These are phyloP conservation scores for Trametes cubensis DNA, from an alignment of 768 basidiomycete species.

Conservation along the genomic window DNA sequence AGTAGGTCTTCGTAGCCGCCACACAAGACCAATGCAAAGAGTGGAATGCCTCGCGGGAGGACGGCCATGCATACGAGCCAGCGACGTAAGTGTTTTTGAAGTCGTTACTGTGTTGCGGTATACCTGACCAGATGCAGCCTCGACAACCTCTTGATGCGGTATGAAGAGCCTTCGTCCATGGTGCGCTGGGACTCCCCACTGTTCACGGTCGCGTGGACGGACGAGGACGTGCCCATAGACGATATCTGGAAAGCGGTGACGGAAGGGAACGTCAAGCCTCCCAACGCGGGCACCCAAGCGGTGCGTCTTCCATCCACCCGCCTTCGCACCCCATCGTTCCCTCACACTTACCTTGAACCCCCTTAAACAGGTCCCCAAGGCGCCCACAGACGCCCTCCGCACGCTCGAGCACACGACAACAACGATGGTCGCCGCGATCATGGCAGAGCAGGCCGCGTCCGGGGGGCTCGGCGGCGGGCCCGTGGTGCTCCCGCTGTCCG, in stretches of 20 bases:
- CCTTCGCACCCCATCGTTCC: neutral
- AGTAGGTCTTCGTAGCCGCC: constrained; percentile 75
- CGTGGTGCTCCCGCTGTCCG: constrained; percentile 49
- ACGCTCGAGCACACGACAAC: constrained; percentile 80
- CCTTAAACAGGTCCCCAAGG: constrained; percentile 65
- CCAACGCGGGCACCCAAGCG: constrained; percentile 79
- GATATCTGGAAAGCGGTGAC: constrained; percentile 84
- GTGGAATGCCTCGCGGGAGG: constrained; percentile 66
- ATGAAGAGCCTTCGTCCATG: constrained; percentile 97
- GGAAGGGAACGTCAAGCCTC: constrained; percentile 79
- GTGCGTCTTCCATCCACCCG: constrained; percentile 45
- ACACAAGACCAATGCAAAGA: constrained; percentile 73
- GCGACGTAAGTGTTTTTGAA: constrained; percentile 63
- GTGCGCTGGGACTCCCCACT: constrained; percentile 99
- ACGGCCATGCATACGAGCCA: constrained; percentile 54
- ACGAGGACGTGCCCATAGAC: constrained; percentile 62
- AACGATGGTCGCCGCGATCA: constrained; percentile 68
- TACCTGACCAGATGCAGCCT: constrained; percentile 49
- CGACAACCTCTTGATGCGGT: constrained; percentile 84
- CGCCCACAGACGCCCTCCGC: constrained; percentile 87
- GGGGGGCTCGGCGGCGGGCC: constrained; percentile 58
- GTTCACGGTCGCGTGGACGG: constrained; percentile 80
- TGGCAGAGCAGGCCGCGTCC: constrained; percentile 61
- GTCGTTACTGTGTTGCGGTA: constrained; percentile 19
- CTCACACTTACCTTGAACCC: neutral